Conservation (phyloP, 805 yeast species). For the Lipomyces oligophaga region DNA sequence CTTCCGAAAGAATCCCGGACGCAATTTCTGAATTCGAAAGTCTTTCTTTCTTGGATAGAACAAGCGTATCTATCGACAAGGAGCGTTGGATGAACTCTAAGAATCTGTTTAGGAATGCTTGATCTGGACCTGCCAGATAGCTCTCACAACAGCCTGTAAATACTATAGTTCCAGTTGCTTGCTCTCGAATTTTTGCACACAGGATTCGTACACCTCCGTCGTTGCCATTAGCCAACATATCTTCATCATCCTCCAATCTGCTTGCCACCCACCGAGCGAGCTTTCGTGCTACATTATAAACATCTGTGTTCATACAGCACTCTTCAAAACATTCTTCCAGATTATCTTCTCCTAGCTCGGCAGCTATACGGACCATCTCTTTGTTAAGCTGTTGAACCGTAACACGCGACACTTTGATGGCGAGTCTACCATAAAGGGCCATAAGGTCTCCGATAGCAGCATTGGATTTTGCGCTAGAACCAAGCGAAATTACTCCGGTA, state of each 20-base stretch:
- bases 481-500: slow-evolving; percentile 7
- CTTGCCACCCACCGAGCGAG: neutral
- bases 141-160: neutral
- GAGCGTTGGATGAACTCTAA: neutral
- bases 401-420: slow-evolving; percentile 7
- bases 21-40: neutral
- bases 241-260: neutral
- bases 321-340: slow-evolving; percentile 3
- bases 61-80: neutral
- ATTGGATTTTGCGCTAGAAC: slow-evolving; percentile 6
- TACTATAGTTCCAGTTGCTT: neutral
- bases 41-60: no score
- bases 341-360: slow-evolving; percentile 8
- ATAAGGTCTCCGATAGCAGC: slow-evolving; percentile 8
- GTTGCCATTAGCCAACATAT: neutral
- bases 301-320: neutral
- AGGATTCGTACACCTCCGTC: slow-evolving; percentile 2
- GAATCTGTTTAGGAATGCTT: neutral
- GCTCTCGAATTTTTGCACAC: neutral
- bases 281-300: slow-evolving; percentile 1
- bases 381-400: slow-evolving; percentile 2
- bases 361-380: slow-evolving; percentile 6
- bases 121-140: neutral
- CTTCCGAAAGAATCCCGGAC: slow-evolving; percentile 4
- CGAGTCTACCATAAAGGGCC: slow-evolving; percentile 5